Evolutionary conservation across 495 filamentous ascomycete genomes (phyloP), one percentile per base, ranked within the genome.

Genomic region (Xylaria intraflava): DNA sequence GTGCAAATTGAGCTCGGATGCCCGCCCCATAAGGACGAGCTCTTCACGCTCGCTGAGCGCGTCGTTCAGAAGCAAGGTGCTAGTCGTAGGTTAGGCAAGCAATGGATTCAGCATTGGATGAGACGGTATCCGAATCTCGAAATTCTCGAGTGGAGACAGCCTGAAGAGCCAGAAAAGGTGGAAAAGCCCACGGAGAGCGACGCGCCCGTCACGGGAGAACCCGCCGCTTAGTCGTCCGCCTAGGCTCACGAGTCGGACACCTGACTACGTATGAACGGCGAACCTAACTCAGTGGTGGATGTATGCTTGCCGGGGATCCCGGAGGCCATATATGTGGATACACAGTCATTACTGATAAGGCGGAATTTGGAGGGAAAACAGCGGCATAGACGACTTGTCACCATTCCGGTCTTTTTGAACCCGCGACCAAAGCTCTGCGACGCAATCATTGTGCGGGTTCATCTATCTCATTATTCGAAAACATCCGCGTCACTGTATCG

Each of bases 91-190:
- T 31, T 57, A 1, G 58, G 58, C 0, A 61, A 57, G 41, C 58
- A 61, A 46, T 61, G 58, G 58, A 61, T 61, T 14, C 41, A 40
- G 2, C 53, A 61, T 31, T 61, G 58, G 58, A 57, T 61, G 53
- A 42, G 50, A 24, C 43, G 58, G 17, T 61, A 57, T 33, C 49
- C 58, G 8, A 39, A 54, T 22, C 46, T 61, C 20, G 53, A 53
- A 24, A 47, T 57, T 4, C 22, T 61, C 5, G 58, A 57, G 11
- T 55, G 58, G 54, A 50, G 17, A 38, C 35, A 60, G 40, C 12
- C 44, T 7, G 52, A 57, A 22, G 53, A 42, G 11, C 17, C 16
- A 3, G 35, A 38, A 4, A 56, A 51, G 47, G 5, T 12, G 30
- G 50, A 42, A 17, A 46, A 42, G 35, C 11, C 14, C 12, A 33